Percentiles rank a stretch among this genome's conserved stretches.
Conservation (phyloP, 192 early-diverging fungal genomes). For the Podila minutissima region DNA sequence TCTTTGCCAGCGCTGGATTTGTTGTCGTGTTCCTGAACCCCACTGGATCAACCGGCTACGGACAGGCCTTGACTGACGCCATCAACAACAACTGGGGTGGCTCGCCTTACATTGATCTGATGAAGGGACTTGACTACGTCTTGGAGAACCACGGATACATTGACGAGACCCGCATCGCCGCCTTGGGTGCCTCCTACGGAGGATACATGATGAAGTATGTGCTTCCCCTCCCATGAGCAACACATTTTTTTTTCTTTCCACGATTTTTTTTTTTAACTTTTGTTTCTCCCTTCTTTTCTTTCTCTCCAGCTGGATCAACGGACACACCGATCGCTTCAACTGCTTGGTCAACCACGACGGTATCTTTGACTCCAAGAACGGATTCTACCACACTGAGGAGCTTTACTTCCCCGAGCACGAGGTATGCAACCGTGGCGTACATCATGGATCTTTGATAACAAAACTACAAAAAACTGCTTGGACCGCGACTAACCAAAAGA, state of each 20-base stretch:
- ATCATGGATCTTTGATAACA: too few relatives aligned
- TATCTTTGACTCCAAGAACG: slow-evolving; percentile 65
- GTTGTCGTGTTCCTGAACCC: slow-evolving; percentile 77
- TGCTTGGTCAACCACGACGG: slow-evolving; percentile 81
- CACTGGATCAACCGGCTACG: slow-evolving; percentile 84
- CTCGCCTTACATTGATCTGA: slow-evolving; percentile 78
- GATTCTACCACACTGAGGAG: slow-evolving; percentile 82
- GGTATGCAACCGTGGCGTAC: slow-evolving; percentile 23
- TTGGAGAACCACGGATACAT: slow-evolving; percentile 63
- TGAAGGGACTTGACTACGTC: slow-evolving; percentile 74
- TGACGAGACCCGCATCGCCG: slow-evolving; percentile 65
- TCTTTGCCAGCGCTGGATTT: slow-evolving; percentile 80
- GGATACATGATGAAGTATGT: slow-evolving; percentile 80
- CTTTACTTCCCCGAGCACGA: slow-evolving; percentile 84
- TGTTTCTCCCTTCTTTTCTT: neutral
- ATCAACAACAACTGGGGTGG: slow-evolving; percentile 82
- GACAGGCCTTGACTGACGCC: slow-evolving; percentile 78
- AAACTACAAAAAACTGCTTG: neutral
- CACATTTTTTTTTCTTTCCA: neutral
- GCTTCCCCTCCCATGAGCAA: neutral
- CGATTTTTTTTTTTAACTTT: neutral
- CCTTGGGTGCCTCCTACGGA: slow-evolving; percentile 81
- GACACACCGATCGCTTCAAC: slow-evolving; percentile 72
- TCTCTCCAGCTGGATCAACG: slow-evolving; percentile 73
- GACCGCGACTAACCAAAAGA: too few relatives aligned